phyloP scores from a whole-genome alignment of 2,329 filamentous ascomycete genomes.

The Phaeophleospora eucalypticola region DNA sequence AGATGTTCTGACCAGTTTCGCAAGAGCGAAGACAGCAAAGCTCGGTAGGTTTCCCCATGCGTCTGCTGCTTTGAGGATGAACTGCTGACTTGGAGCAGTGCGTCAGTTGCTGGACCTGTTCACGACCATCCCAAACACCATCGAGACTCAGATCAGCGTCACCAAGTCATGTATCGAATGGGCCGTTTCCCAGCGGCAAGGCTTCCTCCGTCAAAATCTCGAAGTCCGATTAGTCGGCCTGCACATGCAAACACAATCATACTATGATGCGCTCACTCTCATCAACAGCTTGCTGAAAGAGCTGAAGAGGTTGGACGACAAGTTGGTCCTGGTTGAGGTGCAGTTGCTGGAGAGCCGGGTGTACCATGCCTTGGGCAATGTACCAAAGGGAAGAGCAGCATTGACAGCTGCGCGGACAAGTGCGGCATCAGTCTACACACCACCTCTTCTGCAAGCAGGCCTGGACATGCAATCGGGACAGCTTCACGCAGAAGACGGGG shows the following conservation, averaged over 20 bases:
- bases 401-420: constrained; percentile 91
- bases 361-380: constrained; percentile 95
- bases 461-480: constrained; percentile 99
- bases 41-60: constrained; percentile 63
- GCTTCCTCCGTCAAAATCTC: constrained; percentile 96
- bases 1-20: constrained; percentile 88
- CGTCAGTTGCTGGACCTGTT: constrained; percentile 88
- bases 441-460: constrained; percentile 88
- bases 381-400: constrained; percentile 90
- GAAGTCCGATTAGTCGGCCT: constrained; percentile 90
- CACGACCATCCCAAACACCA: constrained; percentile 86
- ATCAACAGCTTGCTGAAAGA: constrained; percentile 96
- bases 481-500: constrained; percentile 96
- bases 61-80: not conserved
- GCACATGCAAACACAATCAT: constrained; percentile 95
- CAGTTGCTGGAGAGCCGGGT: constrained; percentile 95
- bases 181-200: constrained; percentile 89
- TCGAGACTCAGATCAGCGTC: constrained; percentile 88
- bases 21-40: constrained; percentile 98
- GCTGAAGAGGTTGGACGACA: constrained; percentile 96
- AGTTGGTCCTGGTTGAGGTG: constrained; percentile 94
- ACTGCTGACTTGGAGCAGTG: constrained; percentile 1
- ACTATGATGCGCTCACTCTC: constrained; percentile 92
- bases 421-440: constrained; percentile 95
- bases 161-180: constrained; percentile 99